A percentile compares a stretch with the other conserved stretches of the same genome.
phyloP scores from a whole-genome alignment of 116 monocot species.

The Papilionanthe hybrid region DNA sequence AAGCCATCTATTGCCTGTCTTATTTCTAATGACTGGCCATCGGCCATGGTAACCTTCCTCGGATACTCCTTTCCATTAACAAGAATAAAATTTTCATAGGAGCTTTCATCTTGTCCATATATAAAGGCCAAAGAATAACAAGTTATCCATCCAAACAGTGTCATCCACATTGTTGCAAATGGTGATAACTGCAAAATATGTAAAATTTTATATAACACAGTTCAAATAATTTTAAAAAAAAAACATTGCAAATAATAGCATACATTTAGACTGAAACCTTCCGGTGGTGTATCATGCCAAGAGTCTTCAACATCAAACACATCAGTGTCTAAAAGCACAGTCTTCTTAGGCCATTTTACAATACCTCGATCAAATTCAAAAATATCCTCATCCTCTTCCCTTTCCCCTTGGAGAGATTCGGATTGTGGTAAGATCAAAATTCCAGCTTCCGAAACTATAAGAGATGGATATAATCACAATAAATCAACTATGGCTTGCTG shows the following conservation, averaged over 20 bases:
- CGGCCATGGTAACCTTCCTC: conserved; percentile 37
- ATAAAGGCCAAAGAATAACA: conserved; percentile 71
- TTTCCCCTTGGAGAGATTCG: conserved; percentile 12
- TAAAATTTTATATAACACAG: background rate
- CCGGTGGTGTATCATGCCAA: conserved; percentile 89
- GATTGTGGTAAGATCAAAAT: conserved; percentile 58
- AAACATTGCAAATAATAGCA: background rate
- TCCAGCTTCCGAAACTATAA: conserved; percentile 64
- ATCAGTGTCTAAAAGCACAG: conserved; percentile 80
- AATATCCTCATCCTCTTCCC: conserved; percentile 31
- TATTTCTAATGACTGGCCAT: conserved; percentile 80
- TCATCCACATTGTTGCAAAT: conserved; percentile 88
- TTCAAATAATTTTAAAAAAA: background rate
- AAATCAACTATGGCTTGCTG: background rate
- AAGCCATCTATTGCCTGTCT: conserved; percentile 68
- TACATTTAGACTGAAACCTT: conserved; percentile 76
- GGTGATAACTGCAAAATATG: conserved; percentile 61
- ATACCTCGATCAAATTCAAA: conserved; percentile 37
- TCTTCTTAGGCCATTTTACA: conserved; percentile 86
- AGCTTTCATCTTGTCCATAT: conserved; percentile 56
- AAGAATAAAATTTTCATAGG: conserved; percentile 46
- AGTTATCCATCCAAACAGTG: conserved; percentile 82
- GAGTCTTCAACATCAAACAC: conserved; percentile 86
- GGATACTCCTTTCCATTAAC: conserved; percentile 78
- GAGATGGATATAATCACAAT: background rate